A percentile compares a stretch with the other conserved stretches of the same genome.
Evolutionary conservation across 164 flowering plant genomes (phyloP).

Genomic region (Magnolia sinica): DNA sequence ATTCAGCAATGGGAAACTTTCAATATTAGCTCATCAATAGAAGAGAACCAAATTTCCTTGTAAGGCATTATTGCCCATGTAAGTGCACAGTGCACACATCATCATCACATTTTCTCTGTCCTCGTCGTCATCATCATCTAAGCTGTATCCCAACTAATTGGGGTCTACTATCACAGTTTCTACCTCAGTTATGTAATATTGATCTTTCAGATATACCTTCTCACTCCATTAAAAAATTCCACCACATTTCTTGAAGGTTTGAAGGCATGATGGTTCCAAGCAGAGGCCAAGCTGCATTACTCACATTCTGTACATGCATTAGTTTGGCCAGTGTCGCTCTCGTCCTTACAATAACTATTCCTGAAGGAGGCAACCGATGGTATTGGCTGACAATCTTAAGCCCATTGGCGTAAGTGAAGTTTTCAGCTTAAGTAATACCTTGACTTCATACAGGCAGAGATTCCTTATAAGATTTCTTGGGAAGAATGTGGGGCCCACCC

Average conservation of each 20-base stretch:
- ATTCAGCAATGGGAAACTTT: background rate
- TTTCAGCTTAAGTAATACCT: background rate
- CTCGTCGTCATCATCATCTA: too few relatives aligned
- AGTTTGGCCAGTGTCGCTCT: constrained; percentile 92
- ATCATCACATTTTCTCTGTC: background rate
- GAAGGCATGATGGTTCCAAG: constrained; percentile 93
- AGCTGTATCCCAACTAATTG: too few relatives aligned
- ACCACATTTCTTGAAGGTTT: constrained; percentile 42
- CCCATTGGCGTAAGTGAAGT: constrained; percentile 75
- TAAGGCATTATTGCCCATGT: background rate
- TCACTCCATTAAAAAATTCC: background rate
- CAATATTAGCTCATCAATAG: background rate
- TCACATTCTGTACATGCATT: constrained; percentile 91
- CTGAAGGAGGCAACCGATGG: constrained; percentile 85
- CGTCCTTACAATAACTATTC: constrained; percentile 84
- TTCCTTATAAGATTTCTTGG: too few relatives aligned
- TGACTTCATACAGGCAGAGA: too few relatives aligned
- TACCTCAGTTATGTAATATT: too few relatives aligned
- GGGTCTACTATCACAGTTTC: too few relatives aligned
- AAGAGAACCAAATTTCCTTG: background rate
- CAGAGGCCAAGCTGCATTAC: constrained; percentile 91
- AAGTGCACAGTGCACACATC: background rate
- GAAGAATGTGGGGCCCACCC: too few relatives aligned
- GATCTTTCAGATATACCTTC: background rate
- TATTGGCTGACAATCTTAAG: constrained; percentile 73